Percentiles rank a stretch among this genome's conserved stretches.
phyloP scores from a whole-genome alignment of 1,139 yeast genomes.

The Kurtzmaniella quercitrusa region DNA sequence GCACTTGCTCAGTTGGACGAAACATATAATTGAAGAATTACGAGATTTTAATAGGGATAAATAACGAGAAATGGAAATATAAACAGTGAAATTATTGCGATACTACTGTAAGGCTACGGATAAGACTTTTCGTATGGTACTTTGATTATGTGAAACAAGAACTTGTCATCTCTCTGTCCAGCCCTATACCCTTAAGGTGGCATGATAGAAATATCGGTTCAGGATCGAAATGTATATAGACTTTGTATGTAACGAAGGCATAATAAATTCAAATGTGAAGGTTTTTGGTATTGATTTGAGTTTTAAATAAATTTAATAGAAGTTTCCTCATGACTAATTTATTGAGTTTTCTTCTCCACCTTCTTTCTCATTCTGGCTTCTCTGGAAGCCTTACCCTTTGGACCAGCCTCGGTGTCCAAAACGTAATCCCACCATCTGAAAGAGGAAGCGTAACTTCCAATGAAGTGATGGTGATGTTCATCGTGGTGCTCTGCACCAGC shows the following conservation, averaged over 20 bases:
- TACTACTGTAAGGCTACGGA: too few relatives aligned
- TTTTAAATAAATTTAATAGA: too few relatives aligned
- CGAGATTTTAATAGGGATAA: background rate
- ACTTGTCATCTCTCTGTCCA: background rate
- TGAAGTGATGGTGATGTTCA: slow-evolving; percentile 45
- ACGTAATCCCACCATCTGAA: slow-evolving; percentile 48
- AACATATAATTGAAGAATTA: background rate
- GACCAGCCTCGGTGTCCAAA: slow-evolving; percentile 44
- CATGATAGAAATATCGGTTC: background rate
- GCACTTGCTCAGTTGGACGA: slow-evolving; percentile 14
- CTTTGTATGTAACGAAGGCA: background rate
- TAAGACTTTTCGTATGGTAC: too few relatives aligned
- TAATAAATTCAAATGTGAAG: background rate
- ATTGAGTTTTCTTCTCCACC: slow-evolving; percentile 23
- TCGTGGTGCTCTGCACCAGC: slow-evolving; percentile 52
- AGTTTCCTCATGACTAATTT: too few relatives aligned
- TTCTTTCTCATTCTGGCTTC: slow-evolving; percentile 29
- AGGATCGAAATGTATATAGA: background rate
- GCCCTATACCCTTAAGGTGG: too few relatives aligned
- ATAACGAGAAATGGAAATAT: background rate
- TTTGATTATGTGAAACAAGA: slow-evolving; percentile 2
- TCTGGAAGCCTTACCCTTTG: slow-evolving; percentile 37
- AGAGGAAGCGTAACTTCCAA: slow-evolving; percentile 42
- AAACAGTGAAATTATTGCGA: background rate
- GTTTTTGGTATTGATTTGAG: too few relatives aligned